A percentile compares a stretch with the other conserved stretches of the same genome.
Evolutionary conservation across 495 filamentous ascomycete genomes (phyloP).

Genomic region (Lasiosphaeria miniovina): DNA sequence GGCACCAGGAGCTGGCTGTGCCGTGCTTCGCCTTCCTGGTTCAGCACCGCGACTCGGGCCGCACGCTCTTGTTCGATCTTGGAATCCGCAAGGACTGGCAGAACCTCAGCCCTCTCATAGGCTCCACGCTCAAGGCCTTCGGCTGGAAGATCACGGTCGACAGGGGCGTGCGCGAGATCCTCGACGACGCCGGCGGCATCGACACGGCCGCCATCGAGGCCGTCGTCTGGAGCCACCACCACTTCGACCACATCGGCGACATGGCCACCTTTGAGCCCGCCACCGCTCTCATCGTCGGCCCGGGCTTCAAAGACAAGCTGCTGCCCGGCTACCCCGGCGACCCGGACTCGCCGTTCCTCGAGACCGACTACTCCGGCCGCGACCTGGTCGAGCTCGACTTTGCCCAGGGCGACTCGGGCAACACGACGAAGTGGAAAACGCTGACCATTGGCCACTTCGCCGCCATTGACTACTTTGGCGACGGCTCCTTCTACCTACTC

Average conservation of each 20-base stretch:
- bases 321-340: constrained; percentile 52
- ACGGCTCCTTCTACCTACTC: constrained; percentile 59
- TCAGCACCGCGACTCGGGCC: constrained; percentile 41
- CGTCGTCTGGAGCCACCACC: constrained; percentile 58
- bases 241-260: constrained; percentile 63
- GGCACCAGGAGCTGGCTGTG: constrained; percentile 36
- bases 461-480: constrained; percentile 60
- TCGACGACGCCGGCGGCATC: constrained; percentile 46
- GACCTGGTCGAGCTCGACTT: constrained; percentile 49
- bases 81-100: constrained; percentile 53
- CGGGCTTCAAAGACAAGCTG: constrained; percentile 47
- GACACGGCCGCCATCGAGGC: constrained; percentile 48
- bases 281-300: constrained; percentile 55
- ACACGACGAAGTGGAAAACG: constrained; percentile 6
- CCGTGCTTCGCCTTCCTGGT: constrained; percentile 57
- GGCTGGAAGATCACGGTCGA: constrained; percentile 35
- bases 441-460: constrained; percentile 46
- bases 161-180: constrained; percentile 49
- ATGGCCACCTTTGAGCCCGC: constrained; percentile 46
- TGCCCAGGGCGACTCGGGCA: neutral
- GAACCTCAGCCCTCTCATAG: constrained; percentile 39
- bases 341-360: constrained; percentile 36
- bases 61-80: constrained; percentile 56
- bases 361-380: constrained; percentile 43
- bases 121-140: constrained; percentile 19